Base-by-base conservation (phyloP, 2,329 filamentous ascomycete genomes). In the Hypoxylon sp. region DNA sequence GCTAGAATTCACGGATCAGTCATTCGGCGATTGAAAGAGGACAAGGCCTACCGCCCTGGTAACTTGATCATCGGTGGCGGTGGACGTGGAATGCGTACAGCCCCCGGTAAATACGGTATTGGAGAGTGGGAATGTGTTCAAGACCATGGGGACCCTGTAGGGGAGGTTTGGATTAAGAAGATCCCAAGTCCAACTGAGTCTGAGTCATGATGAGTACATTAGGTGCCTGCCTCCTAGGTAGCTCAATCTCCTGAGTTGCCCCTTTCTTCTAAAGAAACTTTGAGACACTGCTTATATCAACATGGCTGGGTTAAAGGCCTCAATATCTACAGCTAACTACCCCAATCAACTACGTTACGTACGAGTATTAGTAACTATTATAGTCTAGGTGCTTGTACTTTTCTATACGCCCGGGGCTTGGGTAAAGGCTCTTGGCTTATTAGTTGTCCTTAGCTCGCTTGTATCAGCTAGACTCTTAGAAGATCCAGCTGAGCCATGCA, bases 31-130 rank as follows among this genome's bases (percentile, higher is more conserved):
- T 91, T 96, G 89, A 79, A 88, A 51, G 79, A 82, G 6, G 86
- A 94, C 66, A 77, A 83, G 1, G 82, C 73, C 0, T 96, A 95
- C 74, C 85, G 93, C 0, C 93, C 93, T 0, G 93, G 93, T 0
- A 96, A 96, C 68, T 78, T 96, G 59, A 94, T 96, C 67, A 80
- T 95, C 2, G 93, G 93, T 0, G 93, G 93, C 0, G 93, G 93
- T 14, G 93, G 93, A 0, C 83, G 92, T 31, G 93, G 92, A 0
- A 83, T 89, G 1, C 84, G 88, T 27, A 81, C 74, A 7, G 92
- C 92, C 1, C 89, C 91, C 0, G 75, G 84, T 6, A 80, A 89
- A 30, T 80, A 86, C 64, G 92, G 91, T 0, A 93, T 90, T 57
- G 93, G 92, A 0, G 86, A 92, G 13, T 95, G 93, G 93, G 83